Percentiles rank a stretch among this genome's conserved stretches.
Conservation (phyloP, 208 protist species). For the Tetramitus jugosus region DNA sequence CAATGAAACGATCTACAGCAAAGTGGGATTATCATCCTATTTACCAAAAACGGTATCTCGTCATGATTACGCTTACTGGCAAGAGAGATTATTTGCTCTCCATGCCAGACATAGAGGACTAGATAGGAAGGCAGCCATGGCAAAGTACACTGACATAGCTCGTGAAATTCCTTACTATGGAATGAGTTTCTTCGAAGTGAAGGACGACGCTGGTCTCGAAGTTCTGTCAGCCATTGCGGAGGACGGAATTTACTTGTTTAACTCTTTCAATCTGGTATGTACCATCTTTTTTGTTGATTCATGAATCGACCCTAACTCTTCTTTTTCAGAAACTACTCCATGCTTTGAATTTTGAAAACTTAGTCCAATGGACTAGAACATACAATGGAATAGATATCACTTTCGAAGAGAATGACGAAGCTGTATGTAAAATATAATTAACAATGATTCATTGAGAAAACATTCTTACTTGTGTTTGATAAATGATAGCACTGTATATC, state of each 20-base stretch:
- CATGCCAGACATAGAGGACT: slow-evolving; percentile 33
- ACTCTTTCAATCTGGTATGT: slow-evolving; percentile 32
- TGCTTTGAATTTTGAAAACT: slow-evolving; percentile 24
- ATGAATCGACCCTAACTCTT: no score
- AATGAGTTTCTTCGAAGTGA: slow-evolving; percentile 47
- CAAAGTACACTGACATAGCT: slow-evolving; percentile 37
- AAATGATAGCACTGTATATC: slow-evolving; percentile 41
- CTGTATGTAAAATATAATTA: no score
- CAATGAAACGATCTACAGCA: no score
- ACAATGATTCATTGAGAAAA: no score
- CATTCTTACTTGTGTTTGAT: no score
- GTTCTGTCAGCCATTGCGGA: slow-evolving; percentile 43
- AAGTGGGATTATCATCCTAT: slow-evolving; percentile 38
- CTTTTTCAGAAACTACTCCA: slow-evolving; percentile 23
- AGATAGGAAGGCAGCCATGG: slow-evolving; percentile 26
- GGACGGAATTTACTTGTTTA: slow-evolving; percentile 40
- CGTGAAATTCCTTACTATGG: slow-evolving; percentile 37
- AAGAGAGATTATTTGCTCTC: slow-evolving; percentile 36
- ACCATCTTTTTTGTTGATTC: neutral
- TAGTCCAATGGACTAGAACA: slow-evolving; percentile 31
- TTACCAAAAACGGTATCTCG: slow-evolving; percentile 40
- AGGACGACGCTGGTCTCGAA: slow-evolving; percentile 34
- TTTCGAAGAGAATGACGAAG: slow-evolving; percentile 30
- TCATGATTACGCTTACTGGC: slow-evolving; percentile 48
- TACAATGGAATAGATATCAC: slow-evolving; percentile 30